Evolutionary conservation across 2,329 filamentous ascomycete species (phyloP).

Genomic region (Fusarium mexicanum): DNA sequence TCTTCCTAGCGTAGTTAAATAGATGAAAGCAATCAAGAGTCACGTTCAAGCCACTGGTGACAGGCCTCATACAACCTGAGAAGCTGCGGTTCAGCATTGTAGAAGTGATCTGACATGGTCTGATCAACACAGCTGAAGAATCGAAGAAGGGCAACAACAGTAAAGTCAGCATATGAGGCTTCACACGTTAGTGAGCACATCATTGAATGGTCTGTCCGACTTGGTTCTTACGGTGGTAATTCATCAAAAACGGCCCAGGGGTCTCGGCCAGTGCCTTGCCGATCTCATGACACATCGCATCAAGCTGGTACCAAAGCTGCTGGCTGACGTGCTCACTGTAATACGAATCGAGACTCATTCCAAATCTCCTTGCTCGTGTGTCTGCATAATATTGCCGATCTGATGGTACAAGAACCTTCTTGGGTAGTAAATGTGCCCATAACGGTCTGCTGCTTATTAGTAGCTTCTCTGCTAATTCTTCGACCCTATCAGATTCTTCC

Average conservation of each 20-base stretch:
- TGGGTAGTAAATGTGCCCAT: not conserved
- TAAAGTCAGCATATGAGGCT: not conserved
- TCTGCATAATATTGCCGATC: not conserved
- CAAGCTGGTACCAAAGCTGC: not conserved
- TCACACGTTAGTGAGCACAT: not conserved
- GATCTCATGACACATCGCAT: not conserved
- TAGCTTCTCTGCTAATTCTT: not conserved
- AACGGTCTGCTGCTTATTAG: not conserved
- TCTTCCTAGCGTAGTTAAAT: fast-evolving
- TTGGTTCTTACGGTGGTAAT: not conserved
- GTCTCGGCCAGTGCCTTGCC: not conserved
- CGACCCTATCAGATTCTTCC: not conserved
- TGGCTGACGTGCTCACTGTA: not conserved
- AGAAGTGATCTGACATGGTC: not conserved
- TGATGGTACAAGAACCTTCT: not conserved
- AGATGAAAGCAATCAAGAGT: not conserved
- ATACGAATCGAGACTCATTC: not conserved
- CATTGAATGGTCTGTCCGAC: fast-evolving
- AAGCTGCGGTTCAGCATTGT: not conserved
- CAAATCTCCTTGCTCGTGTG: not conserved
- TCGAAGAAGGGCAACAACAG: not conserved
- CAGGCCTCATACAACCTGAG: not conserved
- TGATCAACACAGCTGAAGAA: not conserved
- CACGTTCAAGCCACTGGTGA: not conserved
- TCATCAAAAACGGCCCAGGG: not conserved